Evolutionary conservation across 2,329 filamentous ascomycete species (phyloP), one percentile per base, ranked within the genome.

Genomic region (Rhytidhysteron rufulum): DNA sequence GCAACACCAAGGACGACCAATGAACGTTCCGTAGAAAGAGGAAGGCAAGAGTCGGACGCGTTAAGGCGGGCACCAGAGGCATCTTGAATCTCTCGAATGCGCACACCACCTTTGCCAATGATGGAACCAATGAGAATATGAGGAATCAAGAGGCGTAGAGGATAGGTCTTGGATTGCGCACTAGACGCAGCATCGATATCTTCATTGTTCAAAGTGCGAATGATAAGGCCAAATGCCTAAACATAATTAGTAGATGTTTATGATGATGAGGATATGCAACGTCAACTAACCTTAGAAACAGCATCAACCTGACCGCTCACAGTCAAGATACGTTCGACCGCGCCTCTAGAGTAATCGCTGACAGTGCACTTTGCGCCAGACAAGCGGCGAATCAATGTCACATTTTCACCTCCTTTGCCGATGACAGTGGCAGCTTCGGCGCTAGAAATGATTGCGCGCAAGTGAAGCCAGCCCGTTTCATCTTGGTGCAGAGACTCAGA

Each of bases 291-390:
- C 82, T 98, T 98, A 54, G 93, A 93, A 51, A 90, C 90, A 54
- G 91, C 91, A 71, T 98, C 93, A 53, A 97, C 91, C 51, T 88
- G 85, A 48, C 93, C 93, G 68, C 91, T 97, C 46, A 98, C 93
- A 22, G 93, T 98, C 59, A 98, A 77, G 60, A 98, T 96, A 63
- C 93, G 88, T 74, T 98, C 93, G 24, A 97, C 90, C 40, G 93
- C 93, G 51, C 93, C 93, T 62, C 95, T 88, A 55, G 94, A 87
- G 62, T 97, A 98, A 70, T 98, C 93, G 72, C 90, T 96, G 55
- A 98, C 93, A 34, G 93, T 98, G 74, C 93, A 98, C 72, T 97
- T 97, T 52, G 93, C 93, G 57, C 89, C 90, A 38, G 93, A 96
- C 71, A 95, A 78, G 65, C 88, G 88, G 53, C 93, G 83, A 62